phyloP scores from a whole-genome alignment of 2,329 filamentous ascomycete genomes.

The Emergomyces pasteurianus region DNA sequence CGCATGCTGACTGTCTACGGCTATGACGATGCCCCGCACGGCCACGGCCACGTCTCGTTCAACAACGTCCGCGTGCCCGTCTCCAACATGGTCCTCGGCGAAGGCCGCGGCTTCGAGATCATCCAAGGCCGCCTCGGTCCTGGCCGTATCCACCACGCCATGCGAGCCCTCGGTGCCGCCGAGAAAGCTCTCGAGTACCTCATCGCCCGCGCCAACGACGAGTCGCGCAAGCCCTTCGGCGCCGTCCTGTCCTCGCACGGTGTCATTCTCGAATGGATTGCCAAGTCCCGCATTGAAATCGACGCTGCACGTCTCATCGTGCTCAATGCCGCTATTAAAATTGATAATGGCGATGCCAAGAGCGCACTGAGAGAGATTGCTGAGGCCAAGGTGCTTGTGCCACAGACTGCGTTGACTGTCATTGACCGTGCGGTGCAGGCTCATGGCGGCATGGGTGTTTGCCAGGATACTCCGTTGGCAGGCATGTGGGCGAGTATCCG shows the following conservation, averaged over 20 bases:
- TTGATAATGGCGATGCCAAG: slow-evolving; percentile 83
- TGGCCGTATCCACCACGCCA: slow-evolving; percentile 93
- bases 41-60: slow-evolving; percentile 87
- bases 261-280: slow-evolving; percentile 90
- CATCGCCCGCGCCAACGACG: slow-evolving; percentile 87
- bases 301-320: slow-evolving; percentile 82
- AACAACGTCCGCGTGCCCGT: slow-evolving; percentile 78
- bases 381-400: slow-evolving; percentile 86
- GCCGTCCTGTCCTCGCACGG: slow-evolving; percentile 79
- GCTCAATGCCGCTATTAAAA: slow-evolving; percentile 88
- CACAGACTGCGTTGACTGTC: slow-evolving; percentile 66
- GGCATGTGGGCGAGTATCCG: slow-evolving; percentile 69
- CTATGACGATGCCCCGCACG: slow-evolving; percentile 96
- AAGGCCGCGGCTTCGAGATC: slow-evolving; percentile 93
- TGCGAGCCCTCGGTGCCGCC: slow-evolving; percentile 84
- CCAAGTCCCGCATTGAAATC: slow-evolving; percentile 83
- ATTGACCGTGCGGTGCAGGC: slow-evolving; percentile 92
- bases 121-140: slow-evolving; percentile 94
- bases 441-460: slow-evolving; percentile 81
- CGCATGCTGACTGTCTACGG: slow-evolving; percentile 91
- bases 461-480: slow-evolving; percentile 86
- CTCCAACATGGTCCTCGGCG: slow-evolving; percentile 76
- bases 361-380: slow-evolving; percentile 85
- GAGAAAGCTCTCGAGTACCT: slow-evolving; percentile 91
- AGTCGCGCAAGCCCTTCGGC: slow-evolving; percentile 80